Base-by-base conservation (phyloP, 768 basidiomycete species). In the Suillus weaverae region DNA sequence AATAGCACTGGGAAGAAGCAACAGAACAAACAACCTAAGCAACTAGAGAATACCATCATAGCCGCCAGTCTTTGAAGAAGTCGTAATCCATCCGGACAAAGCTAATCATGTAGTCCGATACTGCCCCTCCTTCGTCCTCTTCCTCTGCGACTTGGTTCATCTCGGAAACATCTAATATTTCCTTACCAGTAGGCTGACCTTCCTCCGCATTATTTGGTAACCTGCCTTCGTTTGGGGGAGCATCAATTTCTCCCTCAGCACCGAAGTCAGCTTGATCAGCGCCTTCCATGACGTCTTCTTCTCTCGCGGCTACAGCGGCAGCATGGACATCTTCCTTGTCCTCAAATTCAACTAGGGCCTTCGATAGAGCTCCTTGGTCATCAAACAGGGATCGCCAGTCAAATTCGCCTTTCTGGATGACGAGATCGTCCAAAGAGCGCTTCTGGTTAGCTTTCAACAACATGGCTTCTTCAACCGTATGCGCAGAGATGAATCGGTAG, bases 371-470 rank as follows among this genome's bases (percentile, higher is more conserved):
- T 38, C 73, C 73, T 32, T 79, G 80, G 63, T 91, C 91, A 44
- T 81, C 83, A 71, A 97, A 87, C 66, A 97, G 79, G 46, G 90
- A 84, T 59, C 94, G 86, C 95, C 95, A 97, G 76, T 97, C 95
- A 71, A 98, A 98, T 74, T 91, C 93, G 54, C 96, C 96, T 71
- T 88, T 89, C 73, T 95, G 94, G 63, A 98, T 97, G 69, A 98
- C 94, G 60, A 97, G 82, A 65, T 86, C 89, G 73, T 97, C 94
- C 64, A 99, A 80, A 10, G 90, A 87, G 60, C 95, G 89, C 77
- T 99, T 99, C 79, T 99, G 96, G 70, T 99, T 96, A n/a, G 96
- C 96, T 75, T 97, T 97, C 67, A 90, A 89, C 38, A 99, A 85
- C 86, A 99, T 92, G 60, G 95, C 94, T 77, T 98, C 96, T 76